Evolutionary conservation across 2,329 filamentous ascomycete genomes (phyloP).

Genomic region (Penicillium italicum): DNA sequence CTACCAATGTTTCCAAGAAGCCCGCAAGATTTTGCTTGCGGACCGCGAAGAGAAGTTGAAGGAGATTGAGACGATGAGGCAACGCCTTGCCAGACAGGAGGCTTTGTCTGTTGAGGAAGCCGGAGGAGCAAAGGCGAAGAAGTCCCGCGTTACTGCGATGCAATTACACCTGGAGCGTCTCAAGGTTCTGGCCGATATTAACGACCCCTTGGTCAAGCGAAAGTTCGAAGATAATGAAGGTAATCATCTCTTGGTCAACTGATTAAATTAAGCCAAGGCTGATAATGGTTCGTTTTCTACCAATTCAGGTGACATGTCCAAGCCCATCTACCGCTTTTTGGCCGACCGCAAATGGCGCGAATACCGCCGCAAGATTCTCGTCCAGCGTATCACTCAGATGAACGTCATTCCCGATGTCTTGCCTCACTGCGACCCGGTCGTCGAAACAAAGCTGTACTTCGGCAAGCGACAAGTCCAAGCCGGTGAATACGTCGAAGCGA

Average conservation of each 20-base stretch:
- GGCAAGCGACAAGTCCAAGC: constrained; percentile 65
- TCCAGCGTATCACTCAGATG: constrained; percentile 84
- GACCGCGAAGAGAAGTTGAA: constrained; percentile 79
- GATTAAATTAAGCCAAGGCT: constrained; percentile 11
- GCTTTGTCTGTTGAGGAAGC: constrained; percentile 55
- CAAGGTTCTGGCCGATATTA: constrained; percentile 89
- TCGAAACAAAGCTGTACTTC: constrained; percentile 81
- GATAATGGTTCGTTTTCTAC: constrained; percentile 19
- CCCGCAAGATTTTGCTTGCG: constrained; percentile 72
- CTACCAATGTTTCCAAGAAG: constrained; percentile 98
- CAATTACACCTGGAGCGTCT: constrained; percentile 68
- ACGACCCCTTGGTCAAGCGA: constrained; percentile 90
- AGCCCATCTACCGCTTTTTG: constrained; percentile 90
- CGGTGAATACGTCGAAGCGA: constrained; percentile 73
- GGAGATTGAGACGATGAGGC: constrained; percentile 64
- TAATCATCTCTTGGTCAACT: constrained; percentile 40
- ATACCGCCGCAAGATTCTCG: constrained; percentile 73
- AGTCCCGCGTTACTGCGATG: constrained; percentile 66
- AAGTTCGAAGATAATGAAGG: constrained; percentile 87
- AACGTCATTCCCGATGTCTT: constrained; percentile 84
- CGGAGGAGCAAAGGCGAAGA: constrained; percentile 63
- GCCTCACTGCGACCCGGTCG: constrained; percentile 69
- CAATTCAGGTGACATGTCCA: constrained; percentile 81
- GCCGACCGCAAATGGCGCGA: constrained; percentile 83
- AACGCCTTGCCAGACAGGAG: constrained; percentile 65